Percentiles rank a stretch among this genome's conserved stretches.
Evolutionary conservation across 371 early-diverging fungal genomes (phyloP).

Genomic region (Rhizomucor pusillus): DNA sequence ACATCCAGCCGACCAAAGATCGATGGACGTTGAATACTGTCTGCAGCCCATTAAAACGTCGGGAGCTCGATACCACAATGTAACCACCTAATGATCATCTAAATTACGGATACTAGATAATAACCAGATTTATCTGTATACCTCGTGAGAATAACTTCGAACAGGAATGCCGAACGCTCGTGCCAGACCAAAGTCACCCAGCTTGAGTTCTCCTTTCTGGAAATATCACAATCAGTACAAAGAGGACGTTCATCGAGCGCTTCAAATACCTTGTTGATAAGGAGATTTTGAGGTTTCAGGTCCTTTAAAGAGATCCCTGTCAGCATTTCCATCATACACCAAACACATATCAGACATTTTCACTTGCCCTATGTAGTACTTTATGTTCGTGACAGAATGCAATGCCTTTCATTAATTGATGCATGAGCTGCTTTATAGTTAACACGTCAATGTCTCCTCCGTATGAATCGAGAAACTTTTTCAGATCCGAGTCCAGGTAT

Average conservation of each 20-base stretch:
- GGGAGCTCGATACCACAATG: slow-evolving; percentile 96
- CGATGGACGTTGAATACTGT: slow-evolving; percentile 97
- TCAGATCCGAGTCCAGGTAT: slow-evolving; percentile 93
- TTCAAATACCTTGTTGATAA: slow-evolving; percentile 65
- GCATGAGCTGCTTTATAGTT: slow-evolving; percentile 70
- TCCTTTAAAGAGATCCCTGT: slow-evolving; percentile 47
- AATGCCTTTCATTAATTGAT: slow-evolving; percentile 82
- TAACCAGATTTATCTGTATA: slow-evolving; percentile 36
- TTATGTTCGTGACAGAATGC: slow-evolving; percentile 78
- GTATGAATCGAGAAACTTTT: slow-evolving; percentile 85
- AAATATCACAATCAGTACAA: no score
- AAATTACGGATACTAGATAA: slow-evolving; percentile 6
- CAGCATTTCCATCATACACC: background rate
- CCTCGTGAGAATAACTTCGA: slow-evolving; percentile 97
- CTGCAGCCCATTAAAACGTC: slow-evolving; percentile 99
- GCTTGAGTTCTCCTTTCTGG: slow-evolving; percentile 84
- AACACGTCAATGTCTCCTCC: slow-evolving; percentile 76
- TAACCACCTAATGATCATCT: slow-evolving; percentile 68
- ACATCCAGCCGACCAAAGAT: slow-evolving; percentile 99
- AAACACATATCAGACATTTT: background rate
- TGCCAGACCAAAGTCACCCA: slow-evolving; percentile 98
- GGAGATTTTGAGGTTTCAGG: slow-evolving; percentile 82
- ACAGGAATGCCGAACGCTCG: slow-evolving; percentile 97
- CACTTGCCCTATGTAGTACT: slow-evolving; percentile 74
- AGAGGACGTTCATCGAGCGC: background rate